phyloP scores from a whole-genome alignment of 2,329 filamentous ascomycete species.

The Diaporthe citri region DNA sequence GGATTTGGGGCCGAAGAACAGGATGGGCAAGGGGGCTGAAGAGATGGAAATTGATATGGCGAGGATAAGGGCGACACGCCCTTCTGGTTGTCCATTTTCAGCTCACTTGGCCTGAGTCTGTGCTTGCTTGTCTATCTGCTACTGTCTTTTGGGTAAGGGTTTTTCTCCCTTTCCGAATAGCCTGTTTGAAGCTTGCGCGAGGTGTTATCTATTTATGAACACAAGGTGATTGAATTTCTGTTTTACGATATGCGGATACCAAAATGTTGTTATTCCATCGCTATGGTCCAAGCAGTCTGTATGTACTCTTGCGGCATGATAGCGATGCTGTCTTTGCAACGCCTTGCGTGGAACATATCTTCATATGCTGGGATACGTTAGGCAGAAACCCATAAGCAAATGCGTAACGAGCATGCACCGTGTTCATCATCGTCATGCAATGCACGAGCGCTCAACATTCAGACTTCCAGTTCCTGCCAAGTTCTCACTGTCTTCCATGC shows the following conservation, averaged over 20 bases:
- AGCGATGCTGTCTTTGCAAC: neutral
- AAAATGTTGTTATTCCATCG: neutral
- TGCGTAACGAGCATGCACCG: neutral
- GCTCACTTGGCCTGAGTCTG: neutral
- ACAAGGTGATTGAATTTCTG: too few relatives aligned
- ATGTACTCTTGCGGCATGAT: neutral
- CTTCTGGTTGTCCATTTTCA: conserved; percentile 8
- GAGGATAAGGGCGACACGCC: neutral
- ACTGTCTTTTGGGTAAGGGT: too few relatives aligned
- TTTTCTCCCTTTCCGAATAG: too few relatives aligned
- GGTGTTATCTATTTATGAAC: too few relatives aligned
- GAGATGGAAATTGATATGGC: conserved; percentile 12
- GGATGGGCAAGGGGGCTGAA: neutral
- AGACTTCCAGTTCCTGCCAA: neutral
- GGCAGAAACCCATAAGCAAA: neutral
- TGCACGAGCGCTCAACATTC: too few relatives aligned
- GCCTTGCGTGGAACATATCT: too few relatives aligned
- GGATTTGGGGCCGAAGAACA: neutral
- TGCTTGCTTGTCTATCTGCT: neutral
- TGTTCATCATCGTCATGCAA: too few relatives aligned
- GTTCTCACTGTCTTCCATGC: too few relatives aligned
- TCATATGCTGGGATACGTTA: neutral
- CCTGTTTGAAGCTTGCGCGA: too few relatives aligned
- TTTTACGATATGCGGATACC: neutral
- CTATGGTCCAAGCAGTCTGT: neutral